Evolutionary conservation across 2,329 filamentous ascomycete genomes (phyloP).

Genomic region (Scolecobasidium constrictum): DNA sequence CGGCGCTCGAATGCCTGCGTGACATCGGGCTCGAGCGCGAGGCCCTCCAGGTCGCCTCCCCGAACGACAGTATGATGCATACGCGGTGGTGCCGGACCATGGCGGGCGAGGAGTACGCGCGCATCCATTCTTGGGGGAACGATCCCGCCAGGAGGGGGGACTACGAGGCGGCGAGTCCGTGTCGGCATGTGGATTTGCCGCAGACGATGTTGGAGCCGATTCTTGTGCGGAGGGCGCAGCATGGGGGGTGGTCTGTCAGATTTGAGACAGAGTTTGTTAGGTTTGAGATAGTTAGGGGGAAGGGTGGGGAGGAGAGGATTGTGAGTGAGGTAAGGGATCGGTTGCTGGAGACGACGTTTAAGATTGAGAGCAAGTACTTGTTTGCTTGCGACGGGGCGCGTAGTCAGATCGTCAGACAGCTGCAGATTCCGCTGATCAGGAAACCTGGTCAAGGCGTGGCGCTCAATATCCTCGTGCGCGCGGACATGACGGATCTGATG

Average conservation of each 20-base stretch:
- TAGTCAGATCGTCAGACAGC: slow-evolving; percentile 34
- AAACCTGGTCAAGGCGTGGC: slow-evolving; percentile 38
- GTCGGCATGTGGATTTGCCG: slow-evolving; percentile 29
- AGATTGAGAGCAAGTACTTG: slow-evolving; percentile 43
- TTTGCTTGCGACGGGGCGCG: slow-evolving; percentile 48
- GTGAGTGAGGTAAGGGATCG: neutral
- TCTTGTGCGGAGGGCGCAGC: neutral
- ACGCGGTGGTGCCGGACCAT: slow-evolving; percentile 34
- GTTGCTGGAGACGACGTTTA: slow-evolving; percentile 20
- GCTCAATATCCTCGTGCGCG: slow-evolving; percentile 38
- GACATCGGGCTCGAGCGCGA: slow-evolving; percentile 33
- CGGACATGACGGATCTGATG: slow-evolving; percentile 41
- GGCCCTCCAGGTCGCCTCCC: slow-evolving; percentile 20
- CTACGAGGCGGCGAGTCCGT: slow-evolving; percentile 31
- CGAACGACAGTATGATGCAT: slow-evolving; percentile 26
- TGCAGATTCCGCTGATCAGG: slow-evolving; percentile 35
- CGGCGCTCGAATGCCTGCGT: slow-evolving; percentile 39
- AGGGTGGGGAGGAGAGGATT: too few relatives aligned
- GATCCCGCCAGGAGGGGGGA: slow-evolving; percentile 28
- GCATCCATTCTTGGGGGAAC: slow-evolving; percentile 32
- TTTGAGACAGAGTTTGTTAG: neutral
- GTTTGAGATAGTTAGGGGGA: neutral
- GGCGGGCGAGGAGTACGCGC: slow-evolving; percentile 33
- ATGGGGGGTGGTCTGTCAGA: neutral
- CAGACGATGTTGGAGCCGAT: neutral